Evolutionary conservation across 495 filamentous ascomycete species (phyloP).

Genomic region (Lophium mytilinum): DNA sequence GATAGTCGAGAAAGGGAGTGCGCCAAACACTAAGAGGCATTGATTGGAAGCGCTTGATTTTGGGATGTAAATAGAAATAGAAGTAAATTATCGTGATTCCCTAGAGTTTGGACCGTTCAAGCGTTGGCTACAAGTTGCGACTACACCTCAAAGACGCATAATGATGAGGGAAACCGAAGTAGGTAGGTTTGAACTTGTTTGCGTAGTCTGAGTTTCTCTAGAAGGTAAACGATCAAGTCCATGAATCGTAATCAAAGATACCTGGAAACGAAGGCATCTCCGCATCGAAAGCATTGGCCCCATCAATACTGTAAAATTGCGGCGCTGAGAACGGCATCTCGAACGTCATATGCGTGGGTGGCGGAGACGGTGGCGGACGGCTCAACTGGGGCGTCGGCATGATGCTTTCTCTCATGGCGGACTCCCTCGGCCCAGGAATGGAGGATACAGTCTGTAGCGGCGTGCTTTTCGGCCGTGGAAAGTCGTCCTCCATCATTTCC

Average conservation of each 20-base stretch:
- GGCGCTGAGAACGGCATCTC: neutral
- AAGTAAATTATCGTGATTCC: neutral
- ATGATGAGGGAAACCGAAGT: no score
- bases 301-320: neutral
- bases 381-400: no score
- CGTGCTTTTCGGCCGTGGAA: neutral
- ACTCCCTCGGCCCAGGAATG: no score
- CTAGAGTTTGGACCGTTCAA: no score
- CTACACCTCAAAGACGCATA: no score
- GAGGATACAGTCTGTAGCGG: neutral
- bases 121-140: no score
- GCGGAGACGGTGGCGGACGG: neutral
- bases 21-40: conserved; percentile 2
- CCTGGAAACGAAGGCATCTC: conserved; percentile 2
- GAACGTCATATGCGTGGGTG: neutral
- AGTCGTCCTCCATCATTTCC: conserved; percentile 4
- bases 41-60: neutral
- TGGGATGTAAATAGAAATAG: neutral
- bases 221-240: neutral
- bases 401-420: no score
- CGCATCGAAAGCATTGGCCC: neutral
- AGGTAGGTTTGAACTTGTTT: no score
- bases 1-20: conserved; percentile 3
- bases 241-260: conserved; percentile 6
- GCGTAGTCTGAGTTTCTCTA: no score